Base-by-base conservation (phyloP, 768 basidiomycete genomes). In the Aureoboletus auriporus region DNA sequence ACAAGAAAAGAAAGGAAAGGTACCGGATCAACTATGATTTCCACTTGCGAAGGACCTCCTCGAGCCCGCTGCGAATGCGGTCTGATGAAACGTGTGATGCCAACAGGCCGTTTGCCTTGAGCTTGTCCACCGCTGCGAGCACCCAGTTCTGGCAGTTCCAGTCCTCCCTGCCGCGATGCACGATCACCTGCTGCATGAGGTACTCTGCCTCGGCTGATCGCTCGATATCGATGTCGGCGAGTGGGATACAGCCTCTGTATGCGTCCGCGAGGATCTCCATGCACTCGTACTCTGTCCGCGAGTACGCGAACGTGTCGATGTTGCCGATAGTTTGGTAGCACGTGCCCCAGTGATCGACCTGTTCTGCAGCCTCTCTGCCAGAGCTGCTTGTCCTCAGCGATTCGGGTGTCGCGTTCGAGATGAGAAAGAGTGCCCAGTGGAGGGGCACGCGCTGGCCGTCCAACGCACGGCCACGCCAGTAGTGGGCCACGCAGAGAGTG, bases 91-190 rank as follows among this genome's bases (percentile, higher is more conserved):
- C 31, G 26, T 55, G 52, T 7, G 50, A 31, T 20, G 47, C 52
- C 39, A 68, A 38, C 40, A 59, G 26, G 37, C 33, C 50, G 6
- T 49, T 46, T 7, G 42, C 45, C 46, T 42, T 62, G 47, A 68
- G 54, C 35, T 50, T 52, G 31, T 64, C 64, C 1, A 65, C 50
- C 6, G 62, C 55, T 5, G 43, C 51, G 23, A 60, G 56, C 8
- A 64, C 61, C 62, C 65, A 67, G 41, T 17, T 65, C 49, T 66
- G 67, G 29, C 58, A 62, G 9, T 66, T 67, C 67, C 67, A 66
- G 35, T 67, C 59, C 51, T 62, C 59, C 34, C 50, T 63, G 44
- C 53, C 56, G n/a, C 56, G 58, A 47, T 58, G 53, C 14, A 64
- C 46, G 44, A 17, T 26, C 4, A 67, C 57, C 44, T 62, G 64